A percentile compares a stretch with the other conserved stretches of the same genome.
These are phyloP conservation scores for Ettlia oleoabundans DNA, from an alignment of 139 green algal species.

Conservation along the genomic window DNA sequence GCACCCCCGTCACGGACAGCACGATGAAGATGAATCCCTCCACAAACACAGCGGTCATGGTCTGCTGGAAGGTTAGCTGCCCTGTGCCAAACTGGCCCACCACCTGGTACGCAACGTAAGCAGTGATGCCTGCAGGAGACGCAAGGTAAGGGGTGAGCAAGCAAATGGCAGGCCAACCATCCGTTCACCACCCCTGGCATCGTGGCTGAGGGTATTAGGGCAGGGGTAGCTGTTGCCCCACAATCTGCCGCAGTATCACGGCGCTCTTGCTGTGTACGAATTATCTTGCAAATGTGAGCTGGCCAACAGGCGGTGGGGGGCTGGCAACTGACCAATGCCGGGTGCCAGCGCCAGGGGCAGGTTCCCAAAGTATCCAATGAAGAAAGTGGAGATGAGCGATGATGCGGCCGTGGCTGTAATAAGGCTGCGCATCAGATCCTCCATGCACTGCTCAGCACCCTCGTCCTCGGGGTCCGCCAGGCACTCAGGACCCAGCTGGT, in stretches of 20 bases:
- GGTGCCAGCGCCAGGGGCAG: slow-evolving; percentile 79
- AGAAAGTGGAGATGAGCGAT: slow-evolving; percentile 68
- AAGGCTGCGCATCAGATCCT: slow-evolving; percentile 48
- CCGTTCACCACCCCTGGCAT: neutral
- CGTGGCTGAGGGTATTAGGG: too few relatives aligned
- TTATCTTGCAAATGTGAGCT: too few relatives aligned
- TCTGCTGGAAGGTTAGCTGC: slow-evolving; percentile 61
- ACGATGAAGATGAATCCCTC: slow-evolving; percentile 83
- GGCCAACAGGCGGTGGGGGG: too few relatives aligned
- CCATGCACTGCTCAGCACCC: slow-evolving; percentile 38
- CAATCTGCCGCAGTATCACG: too few relatives aligned
- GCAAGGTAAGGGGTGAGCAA: neutral
- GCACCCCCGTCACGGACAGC: slow-evolving; percentile 70
- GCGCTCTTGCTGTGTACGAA: too few relatives aligned
- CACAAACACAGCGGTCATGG: slow-evolving; percentile 73
- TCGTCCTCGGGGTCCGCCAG: slow-evolving; percentile 18
- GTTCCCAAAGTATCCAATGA: slow-evolving; percentile 79
- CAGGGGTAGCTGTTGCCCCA: too few relatives aligned
- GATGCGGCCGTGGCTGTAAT: slow-evolving; percentile 77
- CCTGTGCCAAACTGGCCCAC: slow-evolving; percentile 21
- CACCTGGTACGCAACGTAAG: slow-evolving; percentile 55
- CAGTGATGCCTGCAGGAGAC: slow-evolving; percentile 28
- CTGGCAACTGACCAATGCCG: slow-evolving; percentile 61
- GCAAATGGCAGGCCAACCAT: neutral
- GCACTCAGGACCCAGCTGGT: slow-evolving; percentile 27